Conservation (phyloP, 1,284 basidiomycete genomes). For the Retiboletus flavoniger region DNA sequence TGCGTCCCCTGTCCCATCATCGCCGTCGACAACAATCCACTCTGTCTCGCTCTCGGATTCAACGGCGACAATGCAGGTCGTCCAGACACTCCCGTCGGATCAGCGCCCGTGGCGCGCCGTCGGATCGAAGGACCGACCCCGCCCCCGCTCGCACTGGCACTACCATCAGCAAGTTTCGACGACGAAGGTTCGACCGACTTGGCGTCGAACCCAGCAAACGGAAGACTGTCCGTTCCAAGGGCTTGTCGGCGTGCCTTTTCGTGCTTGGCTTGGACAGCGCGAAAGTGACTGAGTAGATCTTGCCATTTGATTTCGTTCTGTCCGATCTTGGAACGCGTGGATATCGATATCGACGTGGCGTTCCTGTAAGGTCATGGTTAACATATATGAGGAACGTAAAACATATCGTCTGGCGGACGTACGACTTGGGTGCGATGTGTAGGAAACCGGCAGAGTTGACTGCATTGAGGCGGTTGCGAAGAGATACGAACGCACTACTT, state of each 20-base stretch:
- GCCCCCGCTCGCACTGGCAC: constrained; percentile 8
- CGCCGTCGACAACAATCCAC: constrained; percentile 39
- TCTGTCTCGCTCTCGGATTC: constrained; percentile 64
- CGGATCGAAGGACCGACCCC: constrained; percentile 45
- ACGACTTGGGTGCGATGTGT: constrained; percentile 84
- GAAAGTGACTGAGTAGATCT: constrained; percentile 85
- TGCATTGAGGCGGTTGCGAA: constrained; percentile 91
- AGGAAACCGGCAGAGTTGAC: constrained; percentile 94
- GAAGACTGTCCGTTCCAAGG: constrained; percentile 40
- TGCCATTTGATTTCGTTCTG: constrained; percentile 94
- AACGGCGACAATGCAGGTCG: constrained; percentile 61
- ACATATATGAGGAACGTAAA: background rate
- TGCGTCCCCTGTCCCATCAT: constrained; percentile 26
- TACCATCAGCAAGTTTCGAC: constrained; percentile 26
- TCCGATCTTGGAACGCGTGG: constrained; percentile 66
- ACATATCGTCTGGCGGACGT: constrained; percentile 23
- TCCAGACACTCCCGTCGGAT: constrained; percentile 19
- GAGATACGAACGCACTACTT: constrained; percentile 93
- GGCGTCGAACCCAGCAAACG: constrained; percentile 27
- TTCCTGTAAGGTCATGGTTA: constrained; percentile 13
- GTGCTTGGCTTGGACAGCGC: constrained; percentile 78
- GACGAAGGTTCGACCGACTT: constrained; percentile 16
- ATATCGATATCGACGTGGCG: constrained; percentile 37
- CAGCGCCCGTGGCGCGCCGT: constrained; percentile 56
- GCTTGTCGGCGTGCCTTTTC: constrained; percentile 81